phyloP scores from a whole-genome alignment of 495 filamentous ascomycete genomes.

The Margaritispora aquatica region DNA sequence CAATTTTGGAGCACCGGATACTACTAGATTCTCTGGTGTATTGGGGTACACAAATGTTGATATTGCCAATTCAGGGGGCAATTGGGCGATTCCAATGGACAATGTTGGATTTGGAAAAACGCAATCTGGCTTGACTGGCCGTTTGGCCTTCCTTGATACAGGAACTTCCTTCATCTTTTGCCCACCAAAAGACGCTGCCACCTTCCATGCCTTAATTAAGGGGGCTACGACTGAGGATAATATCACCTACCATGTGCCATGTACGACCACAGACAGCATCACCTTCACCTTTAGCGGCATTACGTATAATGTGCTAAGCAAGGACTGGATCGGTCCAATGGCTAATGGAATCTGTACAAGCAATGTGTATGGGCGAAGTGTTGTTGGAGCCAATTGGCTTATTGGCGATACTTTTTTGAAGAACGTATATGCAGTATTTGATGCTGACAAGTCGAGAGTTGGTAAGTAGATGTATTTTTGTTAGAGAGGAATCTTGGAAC shows the following conservation, averaged over 20 bases:
- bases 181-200: conserved; percentile 55
- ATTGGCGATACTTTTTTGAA: conserved; percentile 81
- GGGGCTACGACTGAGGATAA: conserved; percentile 37
- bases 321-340: conserved; percentile 59
- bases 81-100: conserved; percentile 66
- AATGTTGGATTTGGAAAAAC: conserved; percentile 54
- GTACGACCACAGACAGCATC: conserved; percentile 48
- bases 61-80: conserved; percentile 28
- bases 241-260: conserved; percentile 63
- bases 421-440: conserved; percentile 86
- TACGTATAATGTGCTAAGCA: conserved; percentile 56
- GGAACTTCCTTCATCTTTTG: conserved; percentile 73
- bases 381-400: conserved; percentile 50
- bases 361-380: conserved; percentile 51
- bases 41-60: conserved; percentile 48
- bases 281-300: conserved; percentile 49
- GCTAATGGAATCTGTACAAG: conserved; percentile 49
- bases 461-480: conserved; percentile 30
- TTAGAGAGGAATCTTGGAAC: background rate
- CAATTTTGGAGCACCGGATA: conserved; percentile 67
- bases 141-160: conserved; percentile 68
- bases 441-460: conserved; percentile 53
- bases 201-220: conserved; percentile 59
- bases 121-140: conserved; percentile 39
- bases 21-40: conserved; percentile 54